These are phyloP conservation scores for Russula earlei DNA, from an alignment of 768 basidiomycete species.

Conservation along the genomic window DNA sequence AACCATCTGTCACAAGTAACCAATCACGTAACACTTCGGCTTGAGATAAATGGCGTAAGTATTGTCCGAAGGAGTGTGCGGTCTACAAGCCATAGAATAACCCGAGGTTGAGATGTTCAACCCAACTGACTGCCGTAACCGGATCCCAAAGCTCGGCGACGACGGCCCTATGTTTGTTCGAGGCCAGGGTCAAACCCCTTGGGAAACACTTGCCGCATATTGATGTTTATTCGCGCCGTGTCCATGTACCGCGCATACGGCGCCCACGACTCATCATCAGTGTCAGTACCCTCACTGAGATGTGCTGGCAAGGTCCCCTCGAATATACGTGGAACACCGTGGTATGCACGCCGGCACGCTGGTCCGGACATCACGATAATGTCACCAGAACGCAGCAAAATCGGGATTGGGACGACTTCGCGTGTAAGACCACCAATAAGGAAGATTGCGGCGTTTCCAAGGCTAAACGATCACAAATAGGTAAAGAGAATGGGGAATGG, in stretches of 20 bases:
- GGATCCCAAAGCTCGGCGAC: background rate
- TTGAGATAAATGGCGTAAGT: background rate
- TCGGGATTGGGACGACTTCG: conserved; percentile 64
- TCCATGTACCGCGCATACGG: conserved; percentile 56
- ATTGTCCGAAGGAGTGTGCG: background rate
- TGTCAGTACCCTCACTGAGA: conserved; percentile 26
- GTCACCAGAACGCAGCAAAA: conserved; percentile 87
- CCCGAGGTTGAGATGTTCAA: background rate
- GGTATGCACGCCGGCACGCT: conserved; percentile 77
- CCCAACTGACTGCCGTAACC: background rate
- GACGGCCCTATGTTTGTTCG: background rate
- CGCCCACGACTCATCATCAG: conserved; percentile 39
- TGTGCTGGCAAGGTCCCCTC: conserved; percentile 68
- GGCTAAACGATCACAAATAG: conserved; percentile 33
- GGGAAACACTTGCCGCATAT: conserved; percentile 83
- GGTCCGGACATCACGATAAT: conserved; percentile 90
- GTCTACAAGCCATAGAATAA: background rate
- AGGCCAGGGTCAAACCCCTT: conserved; percentile 44
- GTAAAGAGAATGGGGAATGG: background rate
- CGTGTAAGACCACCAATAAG: conserved; percentile 80
- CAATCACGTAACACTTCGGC: too few species aligned
- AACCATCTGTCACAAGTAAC: background rate
- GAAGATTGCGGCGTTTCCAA: conserved; percentile 85
- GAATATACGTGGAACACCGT: conserved; percentile 85
- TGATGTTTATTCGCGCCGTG: conserved; percentile 77